These are phyloP conservation scores for Apiospora pterosperma DNA, from an alignment of 2,329 filamentous ascomycete species.

Conservation along the genomic window DNA sequence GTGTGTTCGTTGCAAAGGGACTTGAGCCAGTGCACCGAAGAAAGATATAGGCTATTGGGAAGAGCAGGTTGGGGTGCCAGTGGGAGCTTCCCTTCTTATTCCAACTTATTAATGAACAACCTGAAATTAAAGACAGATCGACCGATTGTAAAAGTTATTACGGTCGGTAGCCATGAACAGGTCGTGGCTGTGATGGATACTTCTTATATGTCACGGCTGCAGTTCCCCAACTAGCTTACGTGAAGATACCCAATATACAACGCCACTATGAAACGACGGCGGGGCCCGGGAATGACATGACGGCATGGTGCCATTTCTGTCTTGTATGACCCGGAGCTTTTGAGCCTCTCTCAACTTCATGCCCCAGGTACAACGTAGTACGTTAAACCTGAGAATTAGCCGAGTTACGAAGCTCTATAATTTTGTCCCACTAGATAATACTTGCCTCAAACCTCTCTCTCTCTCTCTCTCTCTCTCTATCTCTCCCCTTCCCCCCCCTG, in stretches of 20 bases:
- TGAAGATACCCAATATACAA: background rate
- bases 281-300: background rate
- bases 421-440: background rate
- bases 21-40: background rate
- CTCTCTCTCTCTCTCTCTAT: no score
- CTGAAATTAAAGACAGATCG: background rate
- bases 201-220: slow-evolving; percentile 1
- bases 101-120: background rate
- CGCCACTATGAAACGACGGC: slow-evolving; percentile 1
- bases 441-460: background rate
- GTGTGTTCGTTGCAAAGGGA: background rate
- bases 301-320: background rate
- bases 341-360: background rate
- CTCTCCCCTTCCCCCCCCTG: no score
- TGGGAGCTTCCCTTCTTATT: background rate
- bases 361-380: background rate
- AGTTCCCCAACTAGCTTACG: slow-evolving; percentile 1
- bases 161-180: background rate
- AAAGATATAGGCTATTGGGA: background rate
- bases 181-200: background rate
- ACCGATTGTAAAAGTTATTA: background rate
- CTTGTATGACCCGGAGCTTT: background rate
- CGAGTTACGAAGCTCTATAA: background rate
- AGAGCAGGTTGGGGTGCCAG: background rate
- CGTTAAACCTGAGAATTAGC: background rate